Evolutionary conservation across 257 asterid genomes (phyloP).

Genomic region (Plantago major): DNA sequence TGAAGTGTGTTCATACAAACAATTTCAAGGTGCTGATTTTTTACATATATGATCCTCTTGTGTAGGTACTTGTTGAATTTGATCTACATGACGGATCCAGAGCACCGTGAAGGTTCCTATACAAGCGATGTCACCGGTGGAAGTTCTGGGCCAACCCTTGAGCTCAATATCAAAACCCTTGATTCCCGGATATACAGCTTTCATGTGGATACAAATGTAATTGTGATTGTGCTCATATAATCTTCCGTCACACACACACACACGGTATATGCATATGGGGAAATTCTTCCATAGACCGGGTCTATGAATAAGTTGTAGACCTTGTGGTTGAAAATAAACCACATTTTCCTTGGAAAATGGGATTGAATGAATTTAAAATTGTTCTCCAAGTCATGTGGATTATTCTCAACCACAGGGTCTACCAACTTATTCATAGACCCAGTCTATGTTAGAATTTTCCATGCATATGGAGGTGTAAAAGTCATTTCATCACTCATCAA

Average conservation of each 20-base stretch:
- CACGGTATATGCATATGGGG: too few relatives aligned
- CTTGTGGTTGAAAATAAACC: too few relatives aligned
- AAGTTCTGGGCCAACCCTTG: conserved; percentile 53
- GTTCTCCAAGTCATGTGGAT: too few relatives aligned
- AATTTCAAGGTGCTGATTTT: background rate
- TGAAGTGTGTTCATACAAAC: too few relatives aligned
- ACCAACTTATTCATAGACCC: too few relatives aligned
- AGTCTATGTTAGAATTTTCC: background rate
- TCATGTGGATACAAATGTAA: conserved; percentile 68
- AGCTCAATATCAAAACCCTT: conserved; percentile 83
- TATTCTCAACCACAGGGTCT: too few relatives aligned
- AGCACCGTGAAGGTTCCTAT: conserved; percentile 48
- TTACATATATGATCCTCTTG: conserved; percentile 6
- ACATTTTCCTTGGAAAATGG: too few relatives aligned
- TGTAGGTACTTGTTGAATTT: conserved; percentile 22
- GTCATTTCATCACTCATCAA: background rate
- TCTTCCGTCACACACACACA: background rate
- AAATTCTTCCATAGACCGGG: too few relatives aligned
- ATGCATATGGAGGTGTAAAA: background rate
- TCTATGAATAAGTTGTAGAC: too few relatives aligned
- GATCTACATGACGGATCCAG: conserved; percentile 59
- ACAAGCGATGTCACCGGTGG: conserved; percentile 40
- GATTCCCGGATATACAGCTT: conserved; percentile 61
- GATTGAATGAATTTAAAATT: too few relatives aligned
- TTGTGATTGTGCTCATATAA: conserved; percentile 3